Base-by-base conservation (phyloP, 768 basidiomycete genomes). In the Mycena floridula region DNA sequence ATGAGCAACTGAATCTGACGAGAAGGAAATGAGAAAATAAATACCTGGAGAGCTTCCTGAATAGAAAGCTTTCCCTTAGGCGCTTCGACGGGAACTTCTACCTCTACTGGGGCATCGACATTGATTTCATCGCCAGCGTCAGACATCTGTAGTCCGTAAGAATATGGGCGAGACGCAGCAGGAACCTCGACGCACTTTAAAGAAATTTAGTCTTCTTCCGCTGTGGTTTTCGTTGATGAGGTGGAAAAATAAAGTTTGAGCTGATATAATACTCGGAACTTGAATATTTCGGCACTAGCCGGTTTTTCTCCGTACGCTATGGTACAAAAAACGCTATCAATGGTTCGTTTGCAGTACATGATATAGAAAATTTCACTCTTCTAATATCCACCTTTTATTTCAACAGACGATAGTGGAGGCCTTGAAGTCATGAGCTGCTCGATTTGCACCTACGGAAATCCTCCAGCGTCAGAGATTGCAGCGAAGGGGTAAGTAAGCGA, bases 51-150 rank as follows among this genome's bases (percentile, higher is more conserved):
- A 56, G 88, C 89, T 42, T 96, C 93, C 75, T 99, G 95, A 54
- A 98, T 89, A 49, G 86, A 81, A 63, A 98, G 74, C 73, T 94
- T 94, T 54, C 92, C 93, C 74, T 90, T 94, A 60, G 94, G 93
- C 22, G 88, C 89, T 60, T 91, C 89, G 37, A 85, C 66, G 57
- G 88, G 70, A 54, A 91, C 91, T 68, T 92, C 88, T 62, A 86
- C 86, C 63, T 74, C 73, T 64, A 79, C 78, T 52, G 76, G 43
- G 69, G 71, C 76, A 37, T 89, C 87, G 61, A 89, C 79, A 66
- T 76, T 69, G 69, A 86, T 83, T 70, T 88, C 88, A 89, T 92
- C 89, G 89, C 87, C 89, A 89, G 89, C 89, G 86, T 92, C 88
- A 87, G 89, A 92, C 89, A 92, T 92, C 76, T 78, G 32, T 84